Conservation (phyloP, 1,139 yeast genomes). For the Yamadazyma dushanensis region DNA sequence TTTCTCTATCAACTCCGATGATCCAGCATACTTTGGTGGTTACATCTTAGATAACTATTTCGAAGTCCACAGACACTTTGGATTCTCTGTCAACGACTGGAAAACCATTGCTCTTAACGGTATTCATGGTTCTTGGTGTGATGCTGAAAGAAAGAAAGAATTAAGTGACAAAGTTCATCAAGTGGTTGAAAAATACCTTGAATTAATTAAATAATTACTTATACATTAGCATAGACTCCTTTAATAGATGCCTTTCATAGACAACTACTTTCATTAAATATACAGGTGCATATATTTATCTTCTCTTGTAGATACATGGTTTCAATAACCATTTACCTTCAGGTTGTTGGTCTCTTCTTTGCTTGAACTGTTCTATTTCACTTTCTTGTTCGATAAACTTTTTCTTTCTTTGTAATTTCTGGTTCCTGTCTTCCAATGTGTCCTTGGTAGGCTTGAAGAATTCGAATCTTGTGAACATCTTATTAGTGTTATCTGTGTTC, state of each 20-base stretch:
- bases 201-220: constrained; percentile 1
- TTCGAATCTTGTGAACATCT: constrained; percentile 93
- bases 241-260: background rate
- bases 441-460: constrained; percentile 85
- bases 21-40: constrained; percentile 86
- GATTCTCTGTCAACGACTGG: constrained; percentile 61
- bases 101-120: constrained; percentile 55
- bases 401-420: constrained; percentile 61
- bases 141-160: constrained; percentile 49
- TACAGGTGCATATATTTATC: constrained; percentile 40
- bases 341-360: constrained; percentile 55
- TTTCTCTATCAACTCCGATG: constrained; percentile 77
- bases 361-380: constrained; percentile 57
- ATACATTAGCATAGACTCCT: background rate
- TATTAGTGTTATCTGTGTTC: constrained; percentile 80
- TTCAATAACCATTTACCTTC: constrained; percentile 89
- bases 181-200: constrained; percentile 45
- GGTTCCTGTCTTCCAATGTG: constrained; percentile 62
- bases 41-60: constrained; percentile 74
- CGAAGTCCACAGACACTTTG: constrained; percentile 63
- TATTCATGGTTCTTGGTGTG: constrained; percentile 72
- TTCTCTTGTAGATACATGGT: constrained; percentile 93
- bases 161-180: constrained; percentile 43
- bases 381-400: constrained; percentile 73
- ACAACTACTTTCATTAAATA: background rate